Base-by-base conservation (phyloP, 805 yeast genomes). In the Kodamaea restingae region DNA sequence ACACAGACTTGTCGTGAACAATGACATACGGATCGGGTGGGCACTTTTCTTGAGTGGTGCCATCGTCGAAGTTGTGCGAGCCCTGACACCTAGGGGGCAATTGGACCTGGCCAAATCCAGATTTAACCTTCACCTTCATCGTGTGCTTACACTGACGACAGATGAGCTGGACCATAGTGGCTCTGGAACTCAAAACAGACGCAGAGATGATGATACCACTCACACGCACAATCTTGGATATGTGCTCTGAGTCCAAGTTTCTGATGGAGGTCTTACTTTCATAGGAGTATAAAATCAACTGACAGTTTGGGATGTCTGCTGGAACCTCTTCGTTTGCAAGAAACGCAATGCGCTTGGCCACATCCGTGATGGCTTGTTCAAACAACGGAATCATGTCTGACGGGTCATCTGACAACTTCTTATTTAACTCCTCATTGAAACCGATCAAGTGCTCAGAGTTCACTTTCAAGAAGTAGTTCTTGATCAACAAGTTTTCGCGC, bases 131-230 rank as follows among this genome's bases (percentile, higher is more conserved):
- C 35, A 88, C 53, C 36, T 78, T 73, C 64, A 79, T 75, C 2
- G 93, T 81, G 55, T 88, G 95, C 49, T 88, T 78, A 65, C 98
- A 93, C 38, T 76, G 73, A 45, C 95, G 77, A 64, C 98, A 93
- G 74, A 90, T 80, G 40, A 93, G 67, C 48, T 85, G 88, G 21
- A 90, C 78, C 40, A 70, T 72, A 0, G 95, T 84, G 18, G 98
- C 95, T 52, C 93, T 80, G 1, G 97, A 88, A 24, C 84, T 71
- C 40, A 93, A 71, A 20, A 95, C 90, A 3, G 96, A 85, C 1
- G 97, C 85, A 36, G 95, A 83, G 42, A 93, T 91, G 50, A 93
- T 76, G 52, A 93, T 93, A 21, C 99, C 99, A 15, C 95, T 85
- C 32, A 93, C 78, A 40, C 96, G 73, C 25, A 93, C 91, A 39